phyloP scores from a whole-genome alignment of 208 protist genomes.

The Trichomonas tenax region DNA sequence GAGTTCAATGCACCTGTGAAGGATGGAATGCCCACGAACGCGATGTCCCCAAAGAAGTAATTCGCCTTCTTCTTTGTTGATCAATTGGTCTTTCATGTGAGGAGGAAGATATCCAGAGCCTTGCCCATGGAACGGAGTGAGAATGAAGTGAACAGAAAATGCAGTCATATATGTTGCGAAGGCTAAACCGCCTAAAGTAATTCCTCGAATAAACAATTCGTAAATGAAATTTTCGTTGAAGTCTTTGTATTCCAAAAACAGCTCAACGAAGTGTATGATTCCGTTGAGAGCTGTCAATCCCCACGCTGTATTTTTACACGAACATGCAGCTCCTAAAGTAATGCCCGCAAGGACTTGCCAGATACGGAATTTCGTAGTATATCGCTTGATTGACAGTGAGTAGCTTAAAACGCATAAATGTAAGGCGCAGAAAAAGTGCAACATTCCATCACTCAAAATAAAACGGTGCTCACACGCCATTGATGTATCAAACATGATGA shows the following conservation, averaged over 20 bases:
- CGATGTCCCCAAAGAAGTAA: not conserved
- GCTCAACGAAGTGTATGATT: not conserved
- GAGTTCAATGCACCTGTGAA: not conserved
- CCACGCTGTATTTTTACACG: not conserved
- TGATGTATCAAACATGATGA: constrained; percentile 4
- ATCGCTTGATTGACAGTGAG: not conserved
- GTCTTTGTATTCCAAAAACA: not conserved
- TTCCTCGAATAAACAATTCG: not conserved
- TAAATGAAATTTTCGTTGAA: not conserved
- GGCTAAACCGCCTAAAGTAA: not conserved
- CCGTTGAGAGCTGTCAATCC: not conserved
- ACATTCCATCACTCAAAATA: constrained; percentile 15
- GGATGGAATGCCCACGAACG: not conserved
- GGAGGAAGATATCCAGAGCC: not conserved
- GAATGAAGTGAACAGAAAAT: not conserved
- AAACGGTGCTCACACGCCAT: not conserved
- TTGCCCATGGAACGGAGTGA: not conserved
- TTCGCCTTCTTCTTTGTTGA: not conserved
- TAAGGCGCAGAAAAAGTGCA: not conserved
- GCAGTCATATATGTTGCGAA: not conserved
- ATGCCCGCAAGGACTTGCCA: not conserved
- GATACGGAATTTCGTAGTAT: not conserved
- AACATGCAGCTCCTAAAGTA: not conserved
- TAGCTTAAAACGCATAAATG: not conserved
- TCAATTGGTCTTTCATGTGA: not conserved